Percentiles rank a stretch among this genome's conserved stretches.
Evolutionary conservation across 805 yeast genomes (phyloP).

Genomic region (Teunomyces cretensis): DNA sequence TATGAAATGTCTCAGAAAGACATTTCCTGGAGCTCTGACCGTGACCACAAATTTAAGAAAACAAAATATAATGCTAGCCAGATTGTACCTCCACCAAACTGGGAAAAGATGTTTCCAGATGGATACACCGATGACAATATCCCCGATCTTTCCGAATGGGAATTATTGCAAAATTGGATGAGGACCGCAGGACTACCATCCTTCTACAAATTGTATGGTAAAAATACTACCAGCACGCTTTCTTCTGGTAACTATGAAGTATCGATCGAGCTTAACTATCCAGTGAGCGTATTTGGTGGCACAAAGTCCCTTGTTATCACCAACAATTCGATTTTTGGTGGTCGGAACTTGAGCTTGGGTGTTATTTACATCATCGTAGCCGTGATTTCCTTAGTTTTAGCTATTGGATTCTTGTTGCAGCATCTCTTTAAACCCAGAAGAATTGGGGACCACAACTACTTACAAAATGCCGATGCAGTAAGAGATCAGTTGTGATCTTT

Average conservation of each 20-base stretch:
- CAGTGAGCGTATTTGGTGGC: slow-evolving; percentile 84
- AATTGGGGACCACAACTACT: slow-evolving; percentile 74
- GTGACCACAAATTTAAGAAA: slow-evolving; percentile 61
- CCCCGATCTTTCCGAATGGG: slow-evolving; percentile 76
- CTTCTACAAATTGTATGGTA: slow-evolving; percentile 78
- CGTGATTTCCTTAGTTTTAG: slow-evolving; percentile 68
- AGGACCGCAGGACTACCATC: slow-evolving; percentile 92
- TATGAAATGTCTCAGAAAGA: slow-evolving; percentile 49
- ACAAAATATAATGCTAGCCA: slow-evolving; percentile 66
- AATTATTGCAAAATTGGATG: slow-evolving; percentile 96
- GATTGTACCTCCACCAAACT: slow-evolving; percentile 92
- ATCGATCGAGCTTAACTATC: slow-evolving; percentile 72
- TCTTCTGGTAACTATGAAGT: slow-evolving; percentile 68
- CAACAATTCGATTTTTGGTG: slow-evolving; percentile 83
- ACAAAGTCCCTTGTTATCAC: slow-evolving; percentile 78
- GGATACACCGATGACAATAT: slow-evolving; percentile 85
- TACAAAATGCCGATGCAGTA: slow-evolving; percentile 25
- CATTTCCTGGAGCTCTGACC: slow-evolving; percentile 86
- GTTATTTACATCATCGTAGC: slow-evolving; percentile 85
- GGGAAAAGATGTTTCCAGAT: slow-evolving; percentile 76
- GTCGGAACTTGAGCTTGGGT: slow-evolving; percentile 81
- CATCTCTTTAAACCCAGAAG: slow-evolving; percentile 83
- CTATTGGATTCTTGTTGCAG: slow-evolving; percentile 72
- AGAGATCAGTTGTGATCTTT: slow-evolving; percentile 26
- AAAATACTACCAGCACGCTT: slow-evolving; percentile 61